Conservation (phyloP, 1,284 basidiomycete species). For the Hortiboletus rubellus region DNA sequence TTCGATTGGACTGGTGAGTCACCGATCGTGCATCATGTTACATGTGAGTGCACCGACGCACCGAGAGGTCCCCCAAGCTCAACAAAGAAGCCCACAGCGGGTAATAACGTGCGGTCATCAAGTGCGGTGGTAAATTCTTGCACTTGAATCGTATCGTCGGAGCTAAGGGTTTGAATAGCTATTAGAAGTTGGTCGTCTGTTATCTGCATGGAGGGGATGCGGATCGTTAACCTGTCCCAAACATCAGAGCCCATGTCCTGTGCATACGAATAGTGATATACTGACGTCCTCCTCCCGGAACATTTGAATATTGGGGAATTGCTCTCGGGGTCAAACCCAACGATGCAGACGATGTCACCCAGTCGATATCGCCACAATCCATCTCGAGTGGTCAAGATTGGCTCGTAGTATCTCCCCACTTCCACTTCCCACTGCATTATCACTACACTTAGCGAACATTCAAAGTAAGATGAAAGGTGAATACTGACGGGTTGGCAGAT, state of each 20-base stretch:
- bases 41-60: not conserved
- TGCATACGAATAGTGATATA: not conserved
- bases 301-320: conserved; percentile 14
- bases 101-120: conserved; percentile 11
- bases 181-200: no score
- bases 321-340: conserved; percentile 12
- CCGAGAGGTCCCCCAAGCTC: conserved; percentile 14
- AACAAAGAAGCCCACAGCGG: conserved; percentile 20
- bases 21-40: not conserved
- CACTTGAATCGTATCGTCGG: conserved; percentile 3
- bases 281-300: conserved; percentile 18
- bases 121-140: conserved; percentile 18
- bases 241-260: no score
- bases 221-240: no score
- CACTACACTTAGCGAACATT: not conserved
- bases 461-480: not conserved
- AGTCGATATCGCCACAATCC: conserved; percentile 30
- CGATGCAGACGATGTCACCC: conserved; percentile 21
- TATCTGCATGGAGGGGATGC: no score
- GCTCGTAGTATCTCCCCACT: conserved; percentile 21
- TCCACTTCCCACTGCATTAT: conserved; percentile 25
- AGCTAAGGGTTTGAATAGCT: not conserved
- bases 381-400: conserved; percentile 21
- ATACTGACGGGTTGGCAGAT: conserved; percentile 18
- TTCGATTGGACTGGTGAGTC: not conserved